These are phyloP conservation scores for Podila clonocystis DNA, from an alignment of 192 early-diverging fungal species.

Conservation along the genomic window DNA sequence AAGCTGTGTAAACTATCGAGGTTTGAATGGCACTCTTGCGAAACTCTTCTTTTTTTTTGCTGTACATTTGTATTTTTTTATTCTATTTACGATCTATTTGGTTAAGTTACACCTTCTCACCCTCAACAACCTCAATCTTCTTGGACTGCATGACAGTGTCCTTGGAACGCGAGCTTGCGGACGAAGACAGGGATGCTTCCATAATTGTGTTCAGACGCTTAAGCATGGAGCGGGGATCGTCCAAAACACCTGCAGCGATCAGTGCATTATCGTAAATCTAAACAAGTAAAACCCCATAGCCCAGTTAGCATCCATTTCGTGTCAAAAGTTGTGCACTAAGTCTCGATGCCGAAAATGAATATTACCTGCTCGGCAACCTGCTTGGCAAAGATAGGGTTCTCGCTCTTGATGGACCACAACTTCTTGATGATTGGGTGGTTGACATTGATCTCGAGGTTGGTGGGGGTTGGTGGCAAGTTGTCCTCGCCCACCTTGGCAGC, in stretches of 20 bases:
- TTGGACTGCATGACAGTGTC: slow-evolving; percentile 43
- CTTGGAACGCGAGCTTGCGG: slow-evolving; percentile 21
- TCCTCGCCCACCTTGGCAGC: slow-evolving; percentile 61
- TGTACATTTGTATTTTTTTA: no score
- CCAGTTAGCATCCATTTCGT: not conserved
- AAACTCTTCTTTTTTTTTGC: no score
- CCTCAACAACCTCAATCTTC: slow-evolving; percentile 48
- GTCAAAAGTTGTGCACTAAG: no score
- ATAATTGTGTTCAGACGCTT: slow-evolving; percentile 73
- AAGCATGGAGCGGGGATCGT: slow-evolving; percentile 81
- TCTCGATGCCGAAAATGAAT: no score
- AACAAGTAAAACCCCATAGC: not conserved
- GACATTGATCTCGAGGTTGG: slow-evolving; percentile 79
- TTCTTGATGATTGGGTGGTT: slow-evolving; percentile 76
- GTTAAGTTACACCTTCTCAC: slow-evolving; percentile 35
- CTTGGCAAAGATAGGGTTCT: slow-evolving; percentile 70
- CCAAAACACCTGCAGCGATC: slow-evolving; percentile 80
- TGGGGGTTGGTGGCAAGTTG: slow-evolving; percentile 64
- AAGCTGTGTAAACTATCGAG: no score
- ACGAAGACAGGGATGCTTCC: slow-evolving; percentile 44
- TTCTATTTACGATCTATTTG: no score
- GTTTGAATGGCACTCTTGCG: no score
- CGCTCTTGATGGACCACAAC: slow-evolving; percentile 65
- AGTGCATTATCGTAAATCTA: slow-evolving; percentile 78
- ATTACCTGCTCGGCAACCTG: slow-evolving; percentile 73